Evolutionary conservation across 345 rosid species (phyloP), one percentile per base, ranked within the genome.

Genomic region (Pistacia integerrima): DNA sequence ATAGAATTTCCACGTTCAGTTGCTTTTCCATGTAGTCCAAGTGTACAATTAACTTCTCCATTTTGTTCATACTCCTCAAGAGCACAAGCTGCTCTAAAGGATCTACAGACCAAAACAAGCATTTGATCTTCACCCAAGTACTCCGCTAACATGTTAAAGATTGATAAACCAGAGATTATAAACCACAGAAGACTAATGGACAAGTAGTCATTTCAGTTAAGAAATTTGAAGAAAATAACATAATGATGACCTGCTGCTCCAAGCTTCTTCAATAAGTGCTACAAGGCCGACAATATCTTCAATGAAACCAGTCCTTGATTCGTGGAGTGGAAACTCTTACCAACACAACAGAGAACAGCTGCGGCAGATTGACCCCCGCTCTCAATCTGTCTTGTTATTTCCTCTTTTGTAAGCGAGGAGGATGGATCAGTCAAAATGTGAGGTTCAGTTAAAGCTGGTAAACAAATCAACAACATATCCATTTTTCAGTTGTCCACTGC

Each of bases 71-170:
- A 82, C 30, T 52, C 51, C 78, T 86, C 90, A 0, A 88, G 82
- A 54, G 75, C 67, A 70, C 51, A 12, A 13, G 80, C 87, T 13
- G 81, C 78, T 67, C 73, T 76, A 69, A 68, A 74, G 6, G 96
- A 82, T 79, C 80, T 87, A 73, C 90, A 90, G 17, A 90, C 93
- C 61, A 90, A 67, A 28, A 90, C 91, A 3, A 91, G 87, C 97
- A 90, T 84, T 72, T 81, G 85, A 74, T 87, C 93, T 85, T 91
- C 82, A 17, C 93, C 94, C 77, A 90, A 76, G 77, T 81, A 90
- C 79, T 83, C 90, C 5, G 90, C 87, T 64, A 93, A 76, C 46
- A 85, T 82, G 79, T 94, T 93, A 69, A 72, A 71, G 20, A 58
- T 35, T 33, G 57, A 57, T 14, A 71, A 70, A 36, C 64, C 14